Base-by-base conservation (phyloP, 2,329 filamentous ascomycete genomes). In the Phaeophleospora eucalypticola region DNA sequence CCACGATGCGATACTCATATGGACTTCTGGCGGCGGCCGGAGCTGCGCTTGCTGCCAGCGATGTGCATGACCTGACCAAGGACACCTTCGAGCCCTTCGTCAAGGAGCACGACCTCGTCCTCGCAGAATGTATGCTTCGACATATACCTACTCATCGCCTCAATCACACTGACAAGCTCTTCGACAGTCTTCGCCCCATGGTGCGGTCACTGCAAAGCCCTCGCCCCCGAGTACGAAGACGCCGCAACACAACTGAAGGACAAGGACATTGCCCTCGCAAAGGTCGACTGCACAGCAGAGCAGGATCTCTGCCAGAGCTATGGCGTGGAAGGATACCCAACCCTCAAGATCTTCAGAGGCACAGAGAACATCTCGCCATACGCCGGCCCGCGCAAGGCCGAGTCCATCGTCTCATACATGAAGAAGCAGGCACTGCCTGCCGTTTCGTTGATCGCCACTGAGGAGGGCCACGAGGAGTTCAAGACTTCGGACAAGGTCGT, bases 131-230 rank as follows among this genome's bases (percentile, higher is more conserved):
- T 91, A 77, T 73, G 86, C 74, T 34, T 33, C 17, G 18, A 32
- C 52, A n/a, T 38, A 35, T 15, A 43, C 42, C 17, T 20, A 36
- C 43, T 40, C 20, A 17, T 36, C 18, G n/a, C 41, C 12, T 10
- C 14, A 24, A n/a, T 20, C 34, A 6, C 19, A 40, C 8, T 38
- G 16, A 36, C 40, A 39, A 33, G 45, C 39, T 4, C 8, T 36
- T 19, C 16, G 15, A 33, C 33, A 89, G 86, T 96, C 82, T 96
- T 88, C 70, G 91, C 91, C 59, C 90, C 91, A 61, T 95, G 91
- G 90, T 95, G 87, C 61, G 91, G 90, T 58, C 91, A 97, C 80
- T 97, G 91, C 86, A 97, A 98, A 80, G 91, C 91, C 51, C 87
- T 98, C 58, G 93, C 87, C 53, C 87, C 87, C 67, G 87, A 93